Percentiles rank a stretch among this genome's conserved stretches.
These are phyloP conservation scores for Colletotrichum sp. DNA, from an alignment of 2,329 filamentous ascomycete species.

Conservation along the genomic window DNA sequence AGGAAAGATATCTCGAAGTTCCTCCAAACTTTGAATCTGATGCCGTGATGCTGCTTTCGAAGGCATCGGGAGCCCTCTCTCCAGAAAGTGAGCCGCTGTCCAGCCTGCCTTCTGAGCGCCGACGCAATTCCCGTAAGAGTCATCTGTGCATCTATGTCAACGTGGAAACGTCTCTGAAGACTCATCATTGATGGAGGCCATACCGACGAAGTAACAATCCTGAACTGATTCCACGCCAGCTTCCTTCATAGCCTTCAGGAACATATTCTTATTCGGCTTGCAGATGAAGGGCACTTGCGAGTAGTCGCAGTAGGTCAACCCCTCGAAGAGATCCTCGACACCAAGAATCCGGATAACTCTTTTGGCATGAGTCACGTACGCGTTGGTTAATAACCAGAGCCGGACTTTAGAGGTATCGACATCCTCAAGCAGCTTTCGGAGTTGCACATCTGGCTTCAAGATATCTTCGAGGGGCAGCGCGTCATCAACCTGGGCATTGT, in stretches of 20 bases:
- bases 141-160: slow-evolving; percentile 69
- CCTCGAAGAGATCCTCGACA: slow-evolving; percentile 90
- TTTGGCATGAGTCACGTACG: slow-evolving; percentile 86
- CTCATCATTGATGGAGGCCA: not conserved
- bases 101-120: slow-evolving; percentile 79
- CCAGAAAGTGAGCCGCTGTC: slow-evolving; percentile 84
- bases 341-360: slow-evolving; percentile 81
- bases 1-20: not conserved
- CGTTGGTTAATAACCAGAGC: slow-evolving; percentile 95
- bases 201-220: not conserved
- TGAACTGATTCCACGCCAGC: slow-evolving; percentile 68
- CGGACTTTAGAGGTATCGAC: slow-evolving; percentile 84
- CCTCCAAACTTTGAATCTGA: not conserved
- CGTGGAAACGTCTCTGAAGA: not conserved
- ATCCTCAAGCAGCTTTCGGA: slow-evolving; percentile 78
- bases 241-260: slow-evolving; percentile 84
- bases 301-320: slow-evolving; percentile 95
- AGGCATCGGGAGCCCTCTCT: slow-evolving; percentile 62
- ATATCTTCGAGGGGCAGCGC: slow-evolving; percentile 45
- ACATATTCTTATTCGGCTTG: slow-evolving; percentile 87
- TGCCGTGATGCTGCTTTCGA: not conserved
- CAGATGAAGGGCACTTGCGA: slow-evolving; percentile 74
- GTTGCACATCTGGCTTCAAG: slow-evolving; percentile 42
- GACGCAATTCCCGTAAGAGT: slow-evolving; percentile 82
- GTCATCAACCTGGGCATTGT: slow-evolving; percentile 94